A percentile compares a stretch with the other conserved stretches of the same genome.
These are phyloP conservation scores for Aspergillus intermedius DNA, from an alignment of 2,329 filamentous ascomycete species.

Conservation along the genomic window DNA sequence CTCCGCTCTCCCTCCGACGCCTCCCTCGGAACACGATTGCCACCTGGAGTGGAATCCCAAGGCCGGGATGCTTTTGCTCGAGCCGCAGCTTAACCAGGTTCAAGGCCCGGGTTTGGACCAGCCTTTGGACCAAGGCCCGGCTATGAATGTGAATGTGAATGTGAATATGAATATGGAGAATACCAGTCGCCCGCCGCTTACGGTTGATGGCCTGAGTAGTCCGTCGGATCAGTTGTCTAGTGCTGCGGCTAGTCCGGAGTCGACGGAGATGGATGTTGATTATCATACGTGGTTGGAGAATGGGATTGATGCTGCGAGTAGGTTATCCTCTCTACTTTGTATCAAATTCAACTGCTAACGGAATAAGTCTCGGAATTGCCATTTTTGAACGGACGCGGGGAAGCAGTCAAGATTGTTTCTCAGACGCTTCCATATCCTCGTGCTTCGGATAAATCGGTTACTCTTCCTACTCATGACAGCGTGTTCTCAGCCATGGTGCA, in stretches of 20 bases:
- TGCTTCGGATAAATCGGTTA: conserved; percentile 26
- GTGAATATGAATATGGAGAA: conserved; percentile 13
- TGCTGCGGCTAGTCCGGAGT: conserved; percentile 25
- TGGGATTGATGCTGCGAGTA: conserved; percentile 32
- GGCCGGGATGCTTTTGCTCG: conserved; percentile 25
- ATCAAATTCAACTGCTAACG: conserved; percentile 1
- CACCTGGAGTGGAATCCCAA: conserved; percentile 31
- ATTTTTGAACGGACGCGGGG: conserved; percentile 28
- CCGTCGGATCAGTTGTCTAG: conserved; percentile 25
- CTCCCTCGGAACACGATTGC: conserved; percentile 36
- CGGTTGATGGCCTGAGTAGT: conserved; percentile 22
- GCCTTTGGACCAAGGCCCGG: conserved; percentile 23
- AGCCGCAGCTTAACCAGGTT: conserved; percentile 19
- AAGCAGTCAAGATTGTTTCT: conserved; percentile 52
- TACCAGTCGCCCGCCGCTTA: conserved; percentile 18
- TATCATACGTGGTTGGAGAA: conserved; percentile 32
- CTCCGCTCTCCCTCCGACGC: conserved; percentile 33
- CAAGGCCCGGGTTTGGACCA: conserved; percentile 14
- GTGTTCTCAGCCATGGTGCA: conserved; percentile 52
- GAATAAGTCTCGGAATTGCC: conserved; percentile 34
- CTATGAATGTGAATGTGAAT: background rate
- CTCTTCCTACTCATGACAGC: conserved; percentile 24
- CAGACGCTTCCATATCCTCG: conserved; percentile 54
- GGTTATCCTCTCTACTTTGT: conserved; percentile 8
- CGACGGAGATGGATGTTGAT: conserved; percentile 30